phyloP scores from a whole-genome alignment of 371 early-diverging fungal species.

The Actinomortierella ambigua region DNA sequence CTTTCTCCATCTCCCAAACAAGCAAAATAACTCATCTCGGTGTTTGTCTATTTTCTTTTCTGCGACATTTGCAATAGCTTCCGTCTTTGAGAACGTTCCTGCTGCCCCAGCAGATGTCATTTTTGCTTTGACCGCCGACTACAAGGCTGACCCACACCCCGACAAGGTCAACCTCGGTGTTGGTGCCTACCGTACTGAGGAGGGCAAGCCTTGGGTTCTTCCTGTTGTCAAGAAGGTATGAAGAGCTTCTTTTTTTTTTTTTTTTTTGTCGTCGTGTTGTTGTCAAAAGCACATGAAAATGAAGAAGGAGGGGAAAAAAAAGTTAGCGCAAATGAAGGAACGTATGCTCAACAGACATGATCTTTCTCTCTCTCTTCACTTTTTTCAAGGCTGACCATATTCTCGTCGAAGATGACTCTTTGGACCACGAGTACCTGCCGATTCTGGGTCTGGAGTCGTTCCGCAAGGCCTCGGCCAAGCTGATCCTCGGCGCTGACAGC shows the following conservation, averaged over 20 bases:
- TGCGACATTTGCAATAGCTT: constrained; percentile 24
- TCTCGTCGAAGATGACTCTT: constrained; percentile 66
- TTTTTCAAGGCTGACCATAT: constrained; percentile 76
- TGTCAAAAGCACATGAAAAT: background rate
- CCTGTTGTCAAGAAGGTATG: constrained; percentile 90
- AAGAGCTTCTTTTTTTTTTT: background rate
- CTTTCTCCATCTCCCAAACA: background rate
- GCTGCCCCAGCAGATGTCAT: constrained; percentile 91
- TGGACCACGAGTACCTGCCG: constrained; percentile 95
- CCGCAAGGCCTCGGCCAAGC: constrained; percentile 74
- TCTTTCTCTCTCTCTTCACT: background rate
- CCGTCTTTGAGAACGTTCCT: constrained; percentile 68
- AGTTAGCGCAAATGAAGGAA: too few relatives aligned
- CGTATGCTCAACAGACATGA: too few relatives aligned
- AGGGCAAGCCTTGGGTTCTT: constrained; percentile 93
- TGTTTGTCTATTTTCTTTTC: background rate
- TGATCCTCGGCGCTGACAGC: constrained; percentile 86
- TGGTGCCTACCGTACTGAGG: constrained; percentile 94
- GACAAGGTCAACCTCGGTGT: constrained; percentile 95
- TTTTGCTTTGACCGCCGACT: constrained; percentile 83
- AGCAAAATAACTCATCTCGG: too few relatives aligned
- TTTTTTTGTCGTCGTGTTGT: background rate
- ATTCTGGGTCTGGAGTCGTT: constrained; percentile 84
- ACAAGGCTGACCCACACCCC: constrained; percentile 78
- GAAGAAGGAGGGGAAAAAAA: background rate